Evolutionary conservation across 2,329 filamentous ascomycete genomes (phyloP).

Genomic region (Ampelomyces quisqualis): DNA sequence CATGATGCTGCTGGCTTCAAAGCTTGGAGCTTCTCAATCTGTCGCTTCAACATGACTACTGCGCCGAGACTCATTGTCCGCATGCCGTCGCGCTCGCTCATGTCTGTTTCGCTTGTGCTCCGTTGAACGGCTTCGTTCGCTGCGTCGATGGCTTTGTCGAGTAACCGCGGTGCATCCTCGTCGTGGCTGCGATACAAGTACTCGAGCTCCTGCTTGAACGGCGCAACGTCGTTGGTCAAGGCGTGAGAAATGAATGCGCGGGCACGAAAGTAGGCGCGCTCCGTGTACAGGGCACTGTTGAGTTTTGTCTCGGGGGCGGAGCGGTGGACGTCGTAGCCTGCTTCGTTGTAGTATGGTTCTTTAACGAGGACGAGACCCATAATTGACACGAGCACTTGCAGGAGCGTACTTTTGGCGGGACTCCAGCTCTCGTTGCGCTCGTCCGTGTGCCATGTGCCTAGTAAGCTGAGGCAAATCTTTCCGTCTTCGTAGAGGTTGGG

Average conservation of each 20-base stretch:
- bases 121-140: conserved; percentile 46
- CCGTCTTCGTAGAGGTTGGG: conserved; percentile 65
- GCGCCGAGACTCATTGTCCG: conserved; percentile 52
- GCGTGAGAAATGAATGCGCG: conserved; percentile 54
- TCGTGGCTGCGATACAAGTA: conserved; percentile 52
- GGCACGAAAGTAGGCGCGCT: conserved; percentile 56
- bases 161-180: conserved; percentile 42
- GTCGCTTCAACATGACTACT: conserved; percentile 45
- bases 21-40: conserved; percentile 45
- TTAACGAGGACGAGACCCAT: conserved; percentile 60
- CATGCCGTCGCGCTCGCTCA: conserved; percentile 47
- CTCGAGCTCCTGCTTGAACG: conserved; percentile 54
- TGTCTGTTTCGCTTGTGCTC: conserved; percentile 35
- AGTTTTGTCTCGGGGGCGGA: conserved; percentile 49
- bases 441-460: conserved; percentile 61
- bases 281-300: conserved; percentile 54
- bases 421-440: conserved; percentile 57
- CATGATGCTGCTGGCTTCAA: no score
- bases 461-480: conserved; percentile 60
- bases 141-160: conserved; percentile 48
- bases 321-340: conserved; percentile 58
- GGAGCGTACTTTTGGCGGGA: conserved; percentile 53
- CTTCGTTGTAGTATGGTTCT: conserved; percentile 65
- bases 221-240: conserved; percentile 46
- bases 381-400: conserved; percentile 60